Evolutionary conservation across 805 yeast genomes (phyloP), one percentile per base, ranked within the genome.

Genomic region (Yamadazyma scolyti): DNA sequence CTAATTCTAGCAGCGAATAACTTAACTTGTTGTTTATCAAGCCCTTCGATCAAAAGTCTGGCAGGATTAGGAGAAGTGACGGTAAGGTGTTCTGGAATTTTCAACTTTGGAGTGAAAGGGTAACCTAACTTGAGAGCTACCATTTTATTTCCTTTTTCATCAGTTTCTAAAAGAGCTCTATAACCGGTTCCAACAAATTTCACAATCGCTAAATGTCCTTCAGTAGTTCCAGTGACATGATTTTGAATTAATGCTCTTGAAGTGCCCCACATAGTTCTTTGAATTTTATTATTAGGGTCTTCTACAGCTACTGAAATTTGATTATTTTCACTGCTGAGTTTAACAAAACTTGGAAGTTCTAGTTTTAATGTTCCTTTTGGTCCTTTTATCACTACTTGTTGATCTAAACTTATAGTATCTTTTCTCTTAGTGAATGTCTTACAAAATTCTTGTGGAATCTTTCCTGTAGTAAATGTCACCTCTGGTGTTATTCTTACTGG

Each of bases 101-200:
- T 70, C 29, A 87, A 68, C 16, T 81, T 81, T 42, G 88, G 89
- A 23, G 80, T 77, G 44, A 79, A 79, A 28, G 95, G 87, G 50
- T 79, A 86, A 20, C 98, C 98, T 15, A 89, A 82, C 54, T 93
- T 88, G 56, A 90, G 72, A 37, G 75, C 73, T 11, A 90, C 81
- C 54, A 72, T 69, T 36, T 75, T 68, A 20, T 60, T 64, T 11
- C 76, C 78, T 13, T 42, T 37, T 15, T 59, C 60, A 23, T 56
- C 58, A 27, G 73, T 73, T 45, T 85, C 94, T 12, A 90, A 53
- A 39, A 75, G 70, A 2, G 94, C 96, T 61, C 97, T 79, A 73
- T 84, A 93, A 56, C 99, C 99, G 9, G 97, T 90, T 43, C 99
- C 99, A 11, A 87, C 94, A 44, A 93, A 81, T 59, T 79, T 84